A percentile compares a stretch with the other conserved stretches of the same genome.
Conservation (phyloP, 2,329 filamentous ascomycete species). For the Periconia sp. region DNA sequence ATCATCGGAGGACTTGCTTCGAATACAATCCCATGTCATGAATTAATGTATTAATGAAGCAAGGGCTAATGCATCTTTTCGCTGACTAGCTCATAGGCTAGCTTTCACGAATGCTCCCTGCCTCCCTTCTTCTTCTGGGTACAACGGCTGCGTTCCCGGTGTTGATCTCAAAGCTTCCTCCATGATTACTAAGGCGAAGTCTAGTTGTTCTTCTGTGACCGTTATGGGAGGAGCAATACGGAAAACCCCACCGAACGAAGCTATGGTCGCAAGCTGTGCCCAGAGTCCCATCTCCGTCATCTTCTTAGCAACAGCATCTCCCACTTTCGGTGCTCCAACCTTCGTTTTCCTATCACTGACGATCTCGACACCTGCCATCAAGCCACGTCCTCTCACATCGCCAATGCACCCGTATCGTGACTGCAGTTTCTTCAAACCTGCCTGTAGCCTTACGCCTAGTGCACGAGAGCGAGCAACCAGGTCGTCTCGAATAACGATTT, state of each 20-base stretch:
- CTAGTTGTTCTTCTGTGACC: conserved; percentile 47
- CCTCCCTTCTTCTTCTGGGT: not conserved
- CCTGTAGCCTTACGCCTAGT: conserved; percentile 55
- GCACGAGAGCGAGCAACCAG: conserved; percentile 55
- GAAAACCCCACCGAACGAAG: conserved; percentile 60
- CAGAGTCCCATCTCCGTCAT: conserved; percentile 62
- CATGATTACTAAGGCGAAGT: conserved; percentile 7
- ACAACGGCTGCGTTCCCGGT: conserved; percentile 6
- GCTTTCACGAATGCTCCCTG: not conserved
- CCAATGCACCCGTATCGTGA: conserved; percentile 66
- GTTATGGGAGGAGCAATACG: conserved; percentile 67
- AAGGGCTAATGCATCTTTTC: too few relatives aligned
- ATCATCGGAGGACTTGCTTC: too few relatives aligned
- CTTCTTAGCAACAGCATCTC: conserved; percentile 53
- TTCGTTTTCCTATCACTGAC: conserved; percentile 59
- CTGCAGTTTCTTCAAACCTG: conserved; percentile 55
- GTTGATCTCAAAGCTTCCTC: conserved; percentile 6
- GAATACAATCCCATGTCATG: too few relatives aligned
- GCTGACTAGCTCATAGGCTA: not conserved
- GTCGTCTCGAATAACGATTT: conserved; percentile 64
- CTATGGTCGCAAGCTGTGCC: conserved; percentile 62
- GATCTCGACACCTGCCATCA: conserved; percentile 66
- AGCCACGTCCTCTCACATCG: conserved; percentile 64
- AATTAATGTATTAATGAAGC: too few relatives aligned
- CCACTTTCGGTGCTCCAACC: conserved; percentile 55